Base-by-base conservation (phyloP, 2,329 filamentous ascomycete species). In the Rachicladosporium sp. region DNA sequence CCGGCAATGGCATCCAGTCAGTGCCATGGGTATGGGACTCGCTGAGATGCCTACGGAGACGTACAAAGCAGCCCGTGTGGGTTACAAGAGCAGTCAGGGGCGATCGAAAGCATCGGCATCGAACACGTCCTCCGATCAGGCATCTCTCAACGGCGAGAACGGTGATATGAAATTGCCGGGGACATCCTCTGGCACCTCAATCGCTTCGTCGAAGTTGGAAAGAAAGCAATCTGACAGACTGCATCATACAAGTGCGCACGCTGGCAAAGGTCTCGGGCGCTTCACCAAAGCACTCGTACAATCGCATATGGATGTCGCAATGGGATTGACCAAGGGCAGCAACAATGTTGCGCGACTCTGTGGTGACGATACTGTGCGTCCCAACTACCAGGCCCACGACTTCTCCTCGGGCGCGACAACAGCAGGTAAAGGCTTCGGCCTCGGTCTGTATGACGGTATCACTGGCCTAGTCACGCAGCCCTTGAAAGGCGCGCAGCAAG, bases 21-120 rank as follows among this genome's bases (percentile, higher is more conserved):
- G 80, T 15, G 80, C 73, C 33, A 78, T 94, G 36, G 73, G 82
- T 48, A 82, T 91, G 72, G 83, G 84, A 2, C 69, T 93, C 32
- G 82, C 82, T 1, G 85, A 93, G 51, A 65, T 78, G 30, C 74
- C 74, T 0, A 62, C 66, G 4, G 70, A 74, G 35, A 64, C 75
- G 5, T 53, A 71, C 35, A 65, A 65, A 45, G 54, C 63, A 11
- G 52, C 65, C 23, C 56, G 57, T n/a, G 62, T 66, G 10, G 61
- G 65, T n/a, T 38, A 38, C n/a, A 38, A 39, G 3, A 35, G 38
- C 6, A 35, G 33, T 11, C 8, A 21, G 29, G 29, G 33, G 11
- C 34, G 35, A 8, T 43, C 35, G 4, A 33, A 33, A 31, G 38
- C 29, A 23, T 35, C 37, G 10, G 29, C 29, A 6, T 21, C 15